Evolutionary conservation across 1,284 basidiomycete genomes (phyloP).

Genomic region (Microbotryomycetes sp.): DNA sequence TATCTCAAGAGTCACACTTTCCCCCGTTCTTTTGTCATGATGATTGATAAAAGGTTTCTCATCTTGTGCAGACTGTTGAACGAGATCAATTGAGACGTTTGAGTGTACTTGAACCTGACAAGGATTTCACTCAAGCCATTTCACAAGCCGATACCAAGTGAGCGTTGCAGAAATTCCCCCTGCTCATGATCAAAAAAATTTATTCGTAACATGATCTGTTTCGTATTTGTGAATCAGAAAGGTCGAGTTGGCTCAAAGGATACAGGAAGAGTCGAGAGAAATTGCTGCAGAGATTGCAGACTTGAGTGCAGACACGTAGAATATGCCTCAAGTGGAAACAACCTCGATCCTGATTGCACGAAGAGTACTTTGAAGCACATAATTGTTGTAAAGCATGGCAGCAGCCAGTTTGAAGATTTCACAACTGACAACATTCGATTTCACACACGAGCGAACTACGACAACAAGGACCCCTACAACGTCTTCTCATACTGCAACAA

Average conservation of each 20-base stretch:
- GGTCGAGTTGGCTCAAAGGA: not conserved
- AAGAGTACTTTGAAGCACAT: too few relatives aligned
- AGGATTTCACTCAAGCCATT: slow-evolving; percentile 12
- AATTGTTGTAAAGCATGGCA: too few relatives aligned
- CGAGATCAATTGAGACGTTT: slow-evolving; percentile 26
- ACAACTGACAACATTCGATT: too few relatives aligned
- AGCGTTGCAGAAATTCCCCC: not conserved
- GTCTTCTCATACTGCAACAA: slow-evolving; percentile 20
- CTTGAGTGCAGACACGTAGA: slow-evolving; percentile 8
- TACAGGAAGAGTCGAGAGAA: slow-evolving; percentile 26
- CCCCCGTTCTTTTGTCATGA: too few relatives aligned
- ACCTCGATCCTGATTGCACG: too few relatives aligned
- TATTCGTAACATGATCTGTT: not conserved
- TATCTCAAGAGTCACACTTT: fast-evolving
- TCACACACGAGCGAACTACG: too few relatives aligned
- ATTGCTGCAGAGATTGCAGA: slow-evolving; percentile 27
- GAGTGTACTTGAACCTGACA: slow-evolving; percentile 5
- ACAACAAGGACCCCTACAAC: too few relatives aligned
- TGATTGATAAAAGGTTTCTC: not conserved
- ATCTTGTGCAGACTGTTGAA: slow-evolving; percentile 21
- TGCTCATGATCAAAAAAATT: not conserved
- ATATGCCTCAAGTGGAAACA: not conserved
- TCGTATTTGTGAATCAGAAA: not conserved
- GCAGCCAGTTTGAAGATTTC: too few relatives aligned
- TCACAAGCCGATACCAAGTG: slow-evolving; percentile 13